Percentiles rank a stretch among this genome's conserved stretches.
Conservation (phyloP, 345 rosid species). For the Aquilaria yunnanensis region DNA sequence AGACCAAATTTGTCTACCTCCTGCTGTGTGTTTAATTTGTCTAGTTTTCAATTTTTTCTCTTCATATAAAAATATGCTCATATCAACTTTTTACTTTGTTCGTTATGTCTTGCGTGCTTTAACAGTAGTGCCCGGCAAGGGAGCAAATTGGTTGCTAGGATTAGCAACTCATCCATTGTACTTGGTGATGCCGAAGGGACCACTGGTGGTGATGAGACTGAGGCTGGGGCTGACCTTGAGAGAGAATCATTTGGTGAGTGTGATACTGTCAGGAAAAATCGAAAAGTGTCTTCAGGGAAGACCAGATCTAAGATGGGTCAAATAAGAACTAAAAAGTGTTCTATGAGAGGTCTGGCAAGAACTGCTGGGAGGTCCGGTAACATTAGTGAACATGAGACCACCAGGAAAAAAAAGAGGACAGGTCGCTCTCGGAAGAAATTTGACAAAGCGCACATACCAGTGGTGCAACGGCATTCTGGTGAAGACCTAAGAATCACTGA, state of each 20-base stretch:
- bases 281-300: neutral
- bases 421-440: too few relatives aligned
- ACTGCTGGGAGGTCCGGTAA: too few relatives aligned
- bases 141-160: neutral
- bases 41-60: too few relatives aligned
- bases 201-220: conserved; percentile 9
- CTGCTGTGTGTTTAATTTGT: too few relatives aligned
- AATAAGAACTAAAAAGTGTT: neutral
- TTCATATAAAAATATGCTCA: neutral
- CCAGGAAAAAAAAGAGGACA: neutral
- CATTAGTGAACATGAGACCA: neutral
- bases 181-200: conserved; percentile 10
- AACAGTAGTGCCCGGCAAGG: too few relatives aligned
- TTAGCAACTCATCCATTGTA: neutral
- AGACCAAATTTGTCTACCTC: too few relatives aligned
- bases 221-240: neutral
- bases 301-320: neutral
- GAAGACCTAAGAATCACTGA: too few relatives aligned
- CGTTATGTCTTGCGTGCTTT: neutral
- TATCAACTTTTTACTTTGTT: neutral
- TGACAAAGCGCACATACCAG: too few relatives aligned
- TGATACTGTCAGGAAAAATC: conserved; percentile 6
- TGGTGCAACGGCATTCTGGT: too few relatives aligned
- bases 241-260: neutral
- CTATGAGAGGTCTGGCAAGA: neutral